Conservation (phyloP, 768 basidiomycete genomes). For the Boletus edulis region DNA sequence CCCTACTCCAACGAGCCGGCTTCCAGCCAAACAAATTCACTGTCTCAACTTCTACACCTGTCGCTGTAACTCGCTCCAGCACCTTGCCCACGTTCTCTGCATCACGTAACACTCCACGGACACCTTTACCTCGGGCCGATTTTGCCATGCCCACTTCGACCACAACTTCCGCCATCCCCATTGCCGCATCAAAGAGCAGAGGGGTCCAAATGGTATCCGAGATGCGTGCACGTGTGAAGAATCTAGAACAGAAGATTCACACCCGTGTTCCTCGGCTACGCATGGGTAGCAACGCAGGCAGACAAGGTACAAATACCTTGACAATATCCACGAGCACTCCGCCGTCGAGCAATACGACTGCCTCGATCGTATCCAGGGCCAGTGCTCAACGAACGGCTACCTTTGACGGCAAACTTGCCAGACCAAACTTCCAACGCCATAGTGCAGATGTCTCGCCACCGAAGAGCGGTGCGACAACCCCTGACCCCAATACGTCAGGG, state of each 20-base stretch:
- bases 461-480: constrained; percentile 38
- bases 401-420: constrained; percentile 23
- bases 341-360: constrained; percentile 37
- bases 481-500: constrained; percentile 63
- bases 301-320: constrained; percentile 41
- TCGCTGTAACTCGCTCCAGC: constrained; percentile 48
- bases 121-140: constrained; percentile 39
- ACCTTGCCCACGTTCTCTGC: constrained; percentile 52
- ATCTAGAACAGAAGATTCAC: constrained; percentile 83
- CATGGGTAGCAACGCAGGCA: constrained; percentile 72
- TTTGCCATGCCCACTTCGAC: constrained; percentile 39
- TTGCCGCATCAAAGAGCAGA: constrained; percentile 64
- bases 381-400: constrained; percentile 15
- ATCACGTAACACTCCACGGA: constrained; percentile 47
- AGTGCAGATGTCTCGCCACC: constrained; percentile 44
- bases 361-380: constrained; percentile 27
- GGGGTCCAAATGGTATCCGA: constrained; percentile 93
- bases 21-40: constrained; percentile 45
- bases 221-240: constrained; percentile 82
- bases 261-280: constrained; percentile 82
- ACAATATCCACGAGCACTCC: constrained; percentile 33
- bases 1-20: constrained; percentile 50
- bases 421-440: constrained; percentile 36
- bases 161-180: constrained; percentile 27
- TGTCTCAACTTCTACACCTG: constrained; percentile 39